A percentile compares a stretch with the other conserved stretches of the same genome.
Evolutionary conservation across 83 land plant genomes (phyloP).

Genomic region (Larix sibirica): DNA sequence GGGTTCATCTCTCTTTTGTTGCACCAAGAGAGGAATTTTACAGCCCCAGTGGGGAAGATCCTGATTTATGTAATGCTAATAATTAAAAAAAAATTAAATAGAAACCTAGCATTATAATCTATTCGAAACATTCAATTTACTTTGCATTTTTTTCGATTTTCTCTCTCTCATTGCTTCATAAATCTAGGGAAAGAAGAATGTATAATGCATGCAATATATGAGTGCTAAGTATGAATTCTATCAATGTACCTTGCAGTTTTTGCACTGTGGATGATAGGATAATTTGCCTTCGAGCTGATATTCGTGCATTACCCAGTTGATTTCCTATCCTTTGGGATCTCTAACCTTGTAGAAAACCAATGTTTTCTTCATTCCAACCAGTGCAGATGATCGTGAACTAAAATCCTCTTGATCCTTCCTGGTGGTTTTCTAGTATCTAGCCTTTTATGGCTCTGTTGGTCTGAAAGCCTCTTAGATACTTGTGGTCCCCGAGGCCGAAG

Average conservation of each 20-base stretch:
- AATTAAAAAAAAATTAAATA: no score
- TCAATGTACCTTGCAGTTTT: conserved; percentile 38
- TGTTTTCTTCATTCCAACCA: conserved; percentile 75
- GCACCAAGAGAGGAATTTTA: no score
- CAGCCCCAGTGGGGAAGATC: no score
- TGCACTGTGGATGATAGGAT: conserved; percentile 18
- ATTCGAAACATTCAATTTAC: no score
- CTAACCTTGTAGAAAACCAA: conserved; percentile 69
- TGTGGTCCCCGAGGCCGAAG: conserved; percentile 59
- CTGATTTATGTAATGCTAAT: no score
- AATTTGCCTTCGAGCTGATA: conserved; percentile 57
- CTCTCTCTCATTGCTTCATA: no score
- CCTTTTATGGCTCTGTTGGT: conserved; percentile 49
- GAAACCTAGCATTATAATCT: no score
- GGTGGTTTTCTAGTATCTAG: conserved; percentile 73
- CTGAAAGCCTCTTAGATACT: conserved; percentile 61
- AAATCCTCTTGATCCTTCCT: conserved; percentile 70
- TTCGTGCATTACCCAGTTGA: conserved; percentile 80
- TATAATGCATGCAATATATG: no score
- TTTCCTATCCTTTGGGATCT: conserved; percentile 70
- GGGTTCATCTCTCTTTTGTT: no score
- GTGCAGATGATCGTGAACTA: conserved; percentile 31
- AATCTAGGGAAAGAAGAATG: no score
- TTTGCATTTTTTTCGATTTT: no score
- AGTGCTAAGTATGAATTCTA: no score